These are phyloP conservation scores for Rosa lucieae DNA, from an alignment of 306 rosid genomes.

Conservation along the genomic window DNA sequence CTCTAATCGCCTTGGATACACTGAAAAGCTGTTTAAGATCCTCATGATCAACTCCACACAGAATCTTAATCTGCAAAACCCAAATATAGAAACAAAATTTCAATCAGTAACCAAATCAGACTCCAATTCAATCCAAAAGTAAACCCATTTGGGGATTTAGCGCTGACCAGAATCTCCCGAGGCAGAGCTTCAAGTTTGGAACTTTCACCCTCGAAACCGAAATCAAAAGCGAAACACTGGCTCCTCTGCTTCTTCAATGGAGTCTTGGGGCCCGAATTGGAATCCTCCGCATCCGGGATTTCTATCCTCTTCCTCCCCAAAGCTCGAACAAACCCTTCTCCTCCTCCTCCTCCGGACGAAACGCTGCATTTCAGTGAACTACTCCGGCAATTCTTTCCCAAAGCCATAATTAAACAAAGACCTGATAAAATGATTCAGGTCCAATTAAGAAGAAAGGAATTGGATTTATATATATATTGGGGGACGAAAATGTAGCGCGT, in stretches of 20 bases:
- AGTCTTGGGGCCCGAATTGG: conserved; percentile 20
- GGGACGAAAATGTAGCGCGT: not conserved
- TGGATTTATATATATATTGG: not conserved
- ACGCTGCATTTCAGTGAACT: conserved; percentile 27
- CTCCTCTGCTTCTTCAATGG: conserved; percentile 56
- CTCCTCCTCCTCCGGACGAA: not conserved
- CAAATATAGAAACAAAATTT: not conserved
- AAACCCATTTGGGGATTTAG: too few relatives aligned
- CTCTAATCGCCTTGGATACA: conserved; percentile 56
- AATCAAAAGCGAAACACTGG: not conserved
- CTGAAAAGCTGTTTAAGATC: conserved; percentile 64
- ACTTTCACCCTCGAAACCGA: not conserved
- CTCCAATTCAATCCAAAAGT: not conserved
- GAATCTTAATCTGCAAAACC: conserved; percentile 45
- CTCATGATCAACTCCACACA: conserved; percentile 69
- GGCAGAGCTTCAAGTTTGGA: conserved; percentile 64
- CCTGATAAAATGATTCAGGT: not conserved
- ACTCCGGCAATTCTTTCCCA: conserved; percentile 39
- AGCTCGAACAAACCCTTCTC: conserved; percentile 35
- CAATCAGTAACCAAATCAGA: not conserved
- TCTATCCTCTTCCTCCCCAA: conserved; percentile 62
- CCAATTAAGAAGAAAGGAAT: not conserved
- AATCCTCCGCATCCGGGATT: conserved; percentile 28
- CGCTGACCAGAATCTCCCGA: conserved; percentile 48
- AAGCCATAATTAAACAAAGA: conserved; percentile 30